phyloP scores from a whole-genome alignment of 192 early-diverging fungal species.

The Spizellomyces punctatus region DNA sequence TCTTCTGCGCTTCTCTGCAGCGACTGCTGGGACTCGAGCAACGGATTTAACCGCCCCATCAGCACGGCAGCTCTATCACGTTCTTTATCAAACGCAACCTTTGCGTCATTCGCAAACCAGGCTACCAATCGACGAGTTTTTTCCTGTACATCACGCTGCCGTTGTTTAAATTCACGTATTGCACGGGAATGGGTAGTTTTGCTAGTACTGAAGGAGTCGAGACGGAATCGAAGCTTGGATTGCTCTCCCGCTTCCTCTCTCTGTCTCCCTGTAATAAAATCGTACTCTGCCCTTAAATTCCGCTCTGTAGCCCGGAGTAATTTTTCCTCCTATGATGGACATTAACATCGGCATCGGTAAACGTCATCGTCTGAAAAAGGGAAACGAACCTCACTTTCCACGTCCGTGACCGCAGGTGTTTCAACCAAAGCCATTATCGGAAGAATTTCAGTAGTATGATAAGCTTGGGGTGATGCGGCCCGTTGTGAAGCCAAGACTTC shows the following conservation, averaged over 20 bases:
- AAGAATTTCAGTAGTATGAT: too few relatives aligned
- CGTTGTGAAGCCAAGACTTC: too few relatives aligned
- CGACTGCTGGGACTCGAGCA: constrained; percentile 1
- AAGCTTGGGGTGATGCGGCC: too few relatives aligned
- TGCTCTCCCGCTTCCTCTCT: constrained; percentile 32
- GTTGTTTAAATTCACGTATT: constrained; percentile 18
- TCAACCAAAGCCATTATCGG: not conserved
- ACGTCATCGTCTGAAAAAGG: not conserved
- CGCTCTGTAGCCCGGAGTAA: constrained; percentile 12
- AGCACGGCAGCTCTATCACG: constrained; percentile 16
- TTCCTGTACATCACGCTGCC: constrained; percentile 16
- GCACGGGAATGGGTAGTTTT: constrained; percentile 5
- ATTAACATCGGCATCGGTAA: not conserved
- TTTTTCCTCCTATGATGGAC: constrained; percentile 4
- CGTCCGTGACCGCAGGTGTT: not conserved
- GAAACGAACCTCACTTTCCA: not conserved
- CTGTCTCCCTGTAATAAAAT: constrained; percentile 1
- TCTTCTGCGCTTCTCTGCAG: not conserved
- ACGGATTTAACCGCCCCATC: constrained; percentile 1
- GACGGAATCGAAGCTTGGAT: constrained; percentile 24
- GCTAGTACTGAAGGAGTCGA: constrained; percentile 19
- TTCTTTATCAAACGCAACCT: constrained; percentile 25
- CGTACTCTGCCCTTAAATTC: constrained; percentile 15
- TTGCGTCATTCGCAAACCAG: constrained; percentile 14
- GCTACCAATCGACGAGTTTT: constrained; percentile 1